phyloP scores from a whole-genome alignment of 257 asterid species.

The Primulina tabacum region DNA sequence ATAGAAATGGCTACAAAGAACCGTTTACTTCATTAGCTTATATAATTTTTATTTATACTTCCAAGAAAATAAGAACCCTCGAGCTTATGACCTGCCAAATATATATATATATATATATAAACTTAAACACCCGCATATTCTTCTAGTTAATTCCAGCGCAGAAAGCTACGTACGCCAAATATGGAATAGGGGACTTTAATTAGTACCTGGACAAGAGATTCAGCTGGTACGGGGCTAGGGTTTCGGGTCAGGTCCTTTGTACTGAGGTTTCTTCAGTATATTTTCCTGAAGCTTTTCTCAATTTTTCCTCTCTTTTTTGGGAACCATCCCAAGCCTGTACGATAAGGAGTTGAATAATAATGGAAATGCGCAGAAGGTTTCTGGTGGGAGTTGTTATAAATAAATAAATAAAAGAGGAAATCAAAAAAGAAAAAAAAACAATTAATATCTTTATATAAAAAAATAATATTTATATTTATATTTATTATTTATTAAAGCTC shows the following conservation, averaged over 20 bases:
- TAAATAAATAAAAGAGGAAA: neutral
- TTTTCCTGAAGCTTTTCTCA: neutral
- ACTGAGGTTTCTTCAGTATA: constrained; percentile 6
- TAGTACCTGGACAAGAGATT: constrained; percentile 23
- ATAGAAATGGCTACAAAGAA: neutral
- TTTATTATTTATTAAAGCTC: neutral
- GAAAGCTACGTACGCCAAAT: neutral
- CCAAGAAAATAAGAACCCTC: neutral
- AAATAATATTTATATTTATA: too few species aligned
- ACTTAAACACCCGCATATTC: too few species aligned
- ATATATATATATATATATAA: too few species aligned
- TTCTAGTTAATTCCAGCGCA: too few species aligned
- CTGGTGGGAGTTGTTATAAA: neutral
- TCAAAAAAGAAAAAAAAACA: too few species aligned
- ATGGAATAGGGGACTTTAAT: neutral
- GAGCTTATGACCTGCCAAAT: neutral
- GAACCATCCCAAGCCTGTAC: neutral
- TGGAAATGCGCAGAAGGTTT: neutral
- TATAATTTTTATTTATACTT: too few species aligned
- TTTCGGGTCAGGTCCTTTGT: constrained; percentile 20
- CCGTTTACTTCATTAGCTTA: too few species aligned
- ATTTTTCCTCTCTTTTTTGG: neutral
- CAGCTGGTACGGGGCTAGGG: constrained; percentile 32
- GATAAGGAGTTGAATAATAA: neutral
- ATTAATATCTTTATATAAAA: too few species aligned